Conservation (phyloP, 2,329 filamentous ascomycete species). For the Cytospora mali region DNA sequence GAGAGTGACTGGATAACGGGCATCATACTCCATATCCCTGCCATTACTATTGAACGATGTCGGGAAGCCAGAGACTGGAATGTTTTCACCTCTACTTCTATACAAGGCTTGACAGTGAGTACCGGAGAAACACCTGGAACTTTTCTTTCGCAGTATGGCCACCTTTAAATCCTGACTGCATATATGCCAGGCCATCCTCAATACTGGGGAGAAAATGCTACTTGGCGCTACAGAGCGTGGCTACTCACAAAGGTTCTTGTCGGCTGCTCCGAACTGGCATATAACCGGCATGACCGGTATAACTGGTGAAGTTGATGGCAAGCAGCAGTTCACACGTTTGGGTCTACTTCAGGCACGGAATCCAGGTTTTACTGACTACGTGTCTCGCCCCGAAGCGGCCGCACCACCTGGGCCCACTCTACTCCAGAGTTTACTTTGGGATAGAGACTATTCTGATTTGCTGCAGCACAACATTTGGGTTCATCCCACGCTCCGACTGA, state of each 20-base stretch:
- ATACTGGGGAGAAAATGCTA: neutral
- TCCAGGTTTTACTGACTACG: neutral
- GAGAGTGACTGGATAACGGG: neutral
- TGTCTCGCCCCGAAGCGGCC: neutral
- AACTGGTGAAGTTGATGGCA: neutral
- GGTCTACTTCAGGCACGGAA: conserved; percentile 1
- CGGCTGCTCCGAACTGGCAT: neutral
- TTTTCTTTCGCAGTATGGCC: neutral
- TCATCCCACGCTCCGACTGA: neutral
- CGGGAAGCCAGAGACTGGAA: too few species aligned
- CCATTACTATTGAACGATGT: too few species aligned
- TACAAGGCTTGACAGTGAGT: conserved; percentile 5
- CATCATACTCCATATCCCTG: neutral
- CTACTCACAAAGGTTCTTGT: neutral
- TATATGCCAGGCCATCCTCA: neutral
- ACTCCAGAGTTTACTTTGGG: neutral
- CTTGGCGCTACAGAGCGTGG: neutral
- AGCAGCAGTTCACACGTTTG: neutral
- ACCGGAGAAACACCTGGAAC: too few species aligned
- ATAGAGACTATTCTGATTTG: neutral
- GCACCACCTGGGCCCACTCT: neutral
- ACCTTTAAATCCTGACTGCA: neutral
- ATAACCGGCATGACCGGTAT: conserved; percentile 1
- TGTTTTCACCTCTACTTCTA: too few species aligned
- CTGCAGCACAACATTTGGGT: neutral